phyloP scores from a whole-genome alignment of 2,329 filamentous ascomycete species.

The Geoglossum cookeanum region DNA sequence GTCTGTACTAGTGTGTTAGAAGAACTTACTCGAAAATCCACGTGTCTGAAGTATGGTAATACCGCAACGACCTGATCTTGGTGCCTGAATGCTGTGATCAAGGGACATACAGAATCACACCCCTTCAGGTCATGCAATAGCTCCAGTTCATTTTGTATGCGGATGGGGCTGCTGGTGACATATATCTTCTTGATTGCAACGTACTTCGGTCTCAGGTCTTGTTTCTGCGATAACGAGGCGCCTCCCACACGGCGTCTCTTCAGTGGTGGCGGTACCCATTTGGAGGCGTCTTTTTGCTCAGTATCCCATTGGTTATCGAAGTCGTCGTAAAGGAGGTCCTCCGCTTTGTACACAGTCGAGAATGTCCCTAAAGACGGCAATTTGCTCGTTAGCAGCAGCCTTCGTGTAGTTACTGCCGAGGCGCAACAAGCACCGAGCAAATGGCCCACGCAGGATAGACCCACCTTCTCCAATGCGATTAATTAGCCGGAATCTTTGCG shows the following conservation, averaged over 20 bases:
- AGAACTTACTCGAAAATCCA: conserved; percentile 51
- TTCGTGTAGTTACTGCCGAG: conserved; percentile 2
- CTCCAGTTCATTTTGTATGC: conserved; percentile 92
- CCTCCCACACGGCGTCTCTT: conserved; percentile 31
- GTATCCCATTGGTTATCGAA: conserved; percentile 81
- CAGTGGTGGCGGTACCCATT: conserved; percentile 50
- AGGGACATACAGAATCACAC: conserved; percentile 71
- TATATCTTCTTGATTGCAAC: conserved; percentile 99
- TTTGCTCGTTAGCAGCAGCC: conserved; percentile 6
- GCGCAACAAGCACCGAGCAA: neutral
- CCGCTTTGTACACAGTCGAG: conserved; percentile 96
- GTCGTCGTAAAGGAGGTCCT: conserved; percentile 69
- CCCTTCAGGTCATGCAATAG: conserved; percentile 72
- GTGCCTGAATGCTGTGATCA: conserved; percentile 91
- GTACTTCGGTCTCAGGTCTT: conserved; percentile 43
- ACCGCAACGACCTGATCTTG: conserved; percentile 91
- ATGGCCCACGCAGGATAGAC: conserved; percentile 6
- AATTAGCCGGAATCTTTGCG: conserved; percentile 68
- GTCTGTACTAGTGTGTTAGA: neutral
- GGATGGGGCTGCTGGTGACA: conserved; percentile 81
- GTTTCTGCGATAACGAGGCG: conserved; percentile 15
- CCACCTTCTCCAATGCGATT: conserved; percentile 93
- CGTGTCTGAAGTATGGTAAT: conserved; percentile 86
- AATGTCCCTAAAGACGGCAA: conserved; percentile 55
- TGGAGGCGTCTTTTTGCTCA: conserved; percentile 40